Conservation (phyloP, 345 rosid species). For the Zanthoxylum bungeanum region DNA sequence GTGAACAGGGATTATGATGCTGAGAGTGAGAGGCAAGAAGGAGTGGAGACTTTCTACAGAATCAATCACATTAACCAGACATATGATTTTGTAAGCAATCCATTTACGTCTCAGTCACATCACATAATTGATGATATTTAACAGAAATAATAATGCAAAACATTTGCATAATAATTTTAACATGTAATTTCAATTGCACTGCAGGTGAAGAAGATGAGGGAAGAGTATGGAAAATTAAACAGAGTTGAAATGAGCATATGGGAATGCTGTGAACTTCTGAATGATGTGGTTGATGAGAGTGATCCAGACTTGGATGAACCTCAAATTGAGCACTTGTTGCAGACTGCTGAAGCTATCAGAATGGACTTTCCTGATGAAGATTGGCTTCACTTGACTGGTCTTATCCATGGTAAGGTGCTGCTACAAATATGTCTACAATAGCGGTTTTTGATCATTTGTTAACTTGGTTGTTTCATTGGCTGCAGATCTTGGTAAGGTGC, state of each 20-base stretch:
- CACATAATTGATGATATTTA: neutral
- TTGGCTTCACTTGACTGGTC: constrained; percentile 67
- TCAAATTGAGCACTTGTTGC: constrained; percentile 59
- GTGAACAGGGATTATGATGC: constrained; percentile 63
- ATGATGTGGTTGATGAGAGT: constrained; percentile 64
- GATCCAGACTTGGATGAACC: constrained; percentile 78
- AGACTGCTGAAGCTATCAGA: constrained; percentile 65
- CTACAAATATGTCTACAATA: too few species aligned
- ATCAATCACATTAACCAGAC: constrained; percentile 78
- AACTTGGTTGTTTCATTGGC: neutral
- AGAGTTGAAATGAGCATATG: constrained; percentile 63
- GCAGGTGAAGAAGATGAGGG: constrained; percentile 50
- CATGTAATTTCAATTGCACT: neutral
- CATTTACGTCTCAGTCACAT: neutral
- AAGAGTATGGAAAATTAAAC: constrained; percentile 44
- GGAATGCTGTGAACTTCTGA: constrained; percentile 70
- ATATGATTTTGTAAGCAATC: constrained; percentile 57
- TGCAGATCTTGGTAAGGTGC: constrained; percentile 82
- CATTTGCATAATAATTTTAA: neutral
- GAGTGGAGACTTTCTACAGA: constrained; percentile 73
- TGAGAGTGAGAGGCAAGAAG: constrained; percentile 64
- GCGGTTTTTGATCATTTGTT: neutral
- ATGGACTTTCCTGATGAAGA: constrained; percentile 57
- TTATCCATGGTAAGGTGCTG: constrained; percentile 68
- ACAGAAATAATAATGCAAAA: neutral